phyloP scores from a whole-genome alignment of 108 stramenopile species.

The Nitzschia inconspicua region DNA sequence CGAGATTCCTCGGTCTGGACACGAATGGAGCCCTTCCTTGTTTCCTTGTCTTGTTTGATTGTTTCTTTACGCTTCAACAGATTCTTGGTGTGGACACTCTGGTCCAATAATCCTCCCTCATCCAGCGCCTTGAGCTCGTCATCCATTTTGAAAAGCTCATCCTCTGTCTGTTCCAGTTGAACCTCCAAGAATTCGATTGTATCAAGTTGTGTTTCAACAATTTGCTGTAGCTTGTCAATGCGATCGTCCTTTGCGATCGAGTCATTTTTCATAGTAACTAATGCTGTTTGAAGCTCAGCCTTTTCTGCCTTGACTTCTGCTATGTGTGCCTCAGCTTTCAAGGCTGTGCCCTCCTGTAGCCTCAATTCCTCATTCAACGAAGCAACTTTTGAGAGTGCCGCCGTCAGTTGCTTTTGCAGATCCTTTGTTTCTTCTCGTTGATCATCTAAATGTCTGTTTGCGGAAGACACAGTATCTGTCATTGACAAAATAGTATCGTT shows the following conservation, averaged over 20 bases:
- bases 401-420: slow-evolving; percentile 11
- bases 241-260: slow-evolving; percentile 11
- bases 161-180: slow-evolving; percentile 15
- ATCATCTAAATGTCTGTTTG: neutral
- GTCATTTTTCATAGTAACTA: slow-evolving; percentile 13
- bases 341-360: neutral
- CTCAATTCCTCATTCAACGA: slow-evolving; percentile 9
- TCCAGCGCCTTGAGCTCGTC: slow-evolving; percentile 10
- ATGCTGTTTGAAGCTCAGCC: slow-evolving; percentile 3
- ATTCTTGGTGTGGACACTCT: neutral
- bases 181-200: slow-evolving; percentile 15
- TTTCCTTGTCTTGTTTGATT: neutral
- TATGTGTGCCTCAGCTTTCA: neutral
- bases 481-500: too few relatives aligned
- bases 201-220: slow-evolving; percentile 19
- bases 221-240: slow-evolving; percentile 17
- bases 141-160: slow-evolving; percentile 24
- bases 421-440: neutral
- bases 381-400: slow-evolving; percentile 13
- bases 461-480: neutral
- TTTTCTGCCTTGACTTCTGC: slow-evolving; percentile 5
- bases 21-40: neutral
- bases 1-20: neutral
- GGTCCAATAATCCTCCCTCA: neutral
- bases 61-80: neutral